A percentile compares a stretch with the other conserved stretches of the same genome.
These are phyloP conservation scores for Anastatica hierochuntica DNA, from an alignment of 345 rosid genomes.

Conservation along the genomic window DNA sequence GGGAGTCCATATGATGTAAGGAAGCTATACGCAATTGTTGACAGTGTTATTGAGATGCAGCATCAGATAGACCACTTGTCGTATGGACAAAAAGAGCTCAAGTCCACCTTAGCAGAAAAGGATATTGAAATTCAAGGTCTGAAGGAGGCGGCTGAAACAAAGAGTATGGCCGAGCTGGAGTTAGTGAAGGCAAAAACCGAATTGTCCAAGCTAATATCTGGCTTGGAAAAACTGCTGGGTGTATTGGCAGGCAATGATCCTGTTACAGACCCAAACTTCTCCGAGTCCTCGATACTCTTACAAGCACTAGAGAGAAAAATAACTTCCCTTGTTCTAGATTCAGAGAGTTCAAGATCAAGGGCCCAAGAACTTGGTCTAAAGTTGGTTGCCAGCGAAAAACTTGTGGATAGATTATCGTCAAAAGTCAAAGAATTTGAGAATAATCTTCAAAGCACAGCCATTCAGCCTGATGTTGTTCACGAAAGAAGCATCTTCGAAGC, in stretches of 20 bases:
- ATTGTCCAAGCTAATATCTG: slow-evolving; percentile 35
- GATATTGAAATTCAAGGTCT: slow-evolving; percentile 52
- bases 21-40: slow-evolving; percentile 49
- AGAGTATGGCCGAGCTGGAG: slow-evolving; percentile 27
- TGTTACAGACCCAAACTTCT: slow-evolving; percentile 31
- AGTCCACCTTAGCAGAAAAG: slow-evolving; percentile 38
- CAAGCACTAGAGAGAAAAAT: slow-evolving; percentile 45
- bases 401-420: slow-evolving; percentile 45
- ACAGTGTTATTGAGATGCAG: slow-evolving; percentile 40
- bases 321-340: slow-evolving; percentile 38
- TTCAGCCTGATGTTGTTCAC: slow-evolving; percentile 47
- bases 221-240: slow-evolving; percentile 44
- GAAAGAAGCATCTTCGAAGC: slow-evolving; percentile 70
- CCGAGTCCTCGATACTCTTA: slow-evolving; percentile 33
- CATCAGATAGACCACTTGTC: slow-evolving; percentile 42
- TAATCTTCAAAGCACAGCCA: slow-evolving; percentile 34
- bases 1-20: slow-evolving; percentile 34
- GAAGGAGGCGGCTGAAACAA: slow-evolving; percentile 35
- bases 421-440: slow-evolving; percentile 59
- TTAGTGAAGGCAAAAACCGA: slow-evolving; percentile 43
- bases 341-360: slow-evolving; percentile 48
- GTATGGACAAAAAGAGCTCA: slow-evolving; percentile 44
- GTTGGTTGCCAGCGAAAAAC: slow-evolving; percentile 60
- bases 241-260: slow-evolving; percentile 38
- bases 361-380: slow-evolving; percentile 52